phyloP scores from a whole-genome alignment of 2,329 filamentous ascomycete genomes.

The Ophiostoma novo-ulmi region DNA sequence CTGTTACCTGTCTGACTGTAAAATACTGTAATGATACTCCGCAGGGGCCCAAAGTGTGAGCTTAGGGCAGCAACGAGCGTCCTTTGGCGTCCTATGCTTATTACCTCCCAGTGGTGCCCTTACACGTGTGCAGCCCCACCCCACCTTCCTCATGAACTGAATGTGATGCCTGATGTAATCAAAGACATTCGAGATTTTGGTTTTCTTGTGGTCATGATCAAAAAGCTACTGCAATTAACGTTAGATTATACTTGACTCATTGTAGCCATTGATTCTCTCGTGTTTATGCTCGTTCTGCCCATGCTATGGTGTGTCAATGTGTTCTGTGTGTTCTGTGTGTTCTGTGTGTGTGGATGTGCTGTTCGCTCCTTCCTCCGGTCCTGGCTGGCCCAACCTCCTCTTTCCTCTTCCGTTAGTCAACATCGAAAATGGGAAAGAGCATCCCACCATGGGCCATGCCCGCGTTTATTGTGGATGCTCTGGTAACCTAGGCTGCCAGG shows the following conservation, averaged over 20 bases:
- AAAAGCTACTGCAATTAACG: neutral
- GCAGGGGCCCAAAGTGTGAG: neutral
- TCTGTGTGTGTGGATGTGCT: neutral
- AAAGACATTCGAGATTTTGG: too few relatives aligned
- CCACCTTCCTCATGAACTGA: slow-evolving; percentile 16
- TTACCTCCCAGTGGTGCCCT: slow-evolving; percentile 21
- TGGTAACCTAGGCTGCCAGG: neutral
- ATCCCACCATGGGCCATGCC: slow-evolving; percentile 18
- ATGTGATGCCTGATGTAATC: neutral
- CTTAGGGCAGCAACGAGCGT: slow-evolving; percentile 15
- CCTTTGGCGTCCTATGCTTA: neutral
- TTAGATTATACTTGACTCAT: neutral
- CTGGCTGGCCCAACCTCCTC: slow-evolving; percentile 21
- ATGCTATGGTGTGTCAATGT: neutral
- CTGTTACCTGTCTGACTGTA: neutral
- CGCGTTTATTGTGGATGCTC: neutral
- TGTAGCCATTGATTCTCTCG: neutral
- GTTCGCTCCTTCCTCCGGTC: slow-evolving; percentile 1
- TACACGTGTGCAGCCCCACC: slow-evolving; percentile 23
- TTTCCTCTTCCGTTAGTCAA: slow-evolving; percentile 15
- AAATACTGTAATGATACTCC: neutral
- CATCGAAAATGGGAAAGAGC: slow-evolving; percentile 18
- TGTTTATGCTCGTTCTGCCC: neutral
- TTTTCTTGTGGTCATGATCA: neutral
- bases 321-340: neutral